Percentiles rank a stretch among this genome's conserved stretches.
Conservation (phyloP, 2,329 filamentous ascomycete genomes). For the Cryphonectria radicalis region DNA sequence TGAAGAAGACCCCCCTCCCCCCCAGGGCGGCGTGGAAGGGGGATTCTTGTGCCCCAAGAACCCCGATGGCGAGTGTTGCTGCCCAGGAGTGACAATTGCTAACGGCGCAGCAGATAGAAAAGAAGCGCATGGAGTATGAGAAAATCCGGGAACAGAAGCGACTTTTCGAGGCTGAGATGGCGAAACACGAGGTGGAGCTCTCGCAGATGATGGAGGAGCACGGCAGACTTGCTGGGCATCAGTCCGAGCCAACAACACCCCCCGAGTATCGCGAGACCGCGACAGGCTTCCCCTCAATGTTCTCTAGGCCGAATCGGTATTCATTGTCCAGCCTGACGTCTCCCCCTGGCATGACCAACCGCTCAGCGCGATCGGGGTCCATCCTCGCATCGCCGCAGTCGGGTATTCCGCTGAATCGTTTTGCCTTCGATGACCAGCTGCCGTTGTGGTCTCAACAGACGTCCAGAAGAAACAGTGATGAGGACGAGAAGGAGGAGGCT, state of each 20-base stretch:
- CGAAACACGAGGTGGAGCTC: slow-evolving; percentile 82
- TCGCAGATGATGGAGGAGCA: slow-evolving; percentile 84
- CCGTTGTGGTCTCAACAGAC: slow-evolving; percentile 85
- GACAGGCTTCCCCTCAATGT: slow-evolving; percentile 75
- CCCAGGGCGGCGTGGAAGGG: not conserved
- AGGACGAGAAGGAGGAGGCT: slow-evolving; percentile 82
- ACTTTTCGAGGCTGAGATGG: slow-evolving; percentile 90
- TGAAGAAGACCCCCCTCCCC: not conserved
- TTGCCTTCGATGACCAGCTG: slow-evolving; percentile 65
- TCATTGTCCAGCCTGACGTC: slow-evolving; percentile 87
- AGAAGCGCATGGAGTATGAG: slow-evolving; percentile 92
- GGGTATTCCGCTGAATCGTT: slow-evolving; percentile 59
- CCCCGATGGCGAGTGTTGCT: slow-evolving; percentile 26
- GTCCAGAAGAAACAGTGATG: slow-evolving; percentile 88
- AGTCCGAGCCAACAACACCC: slow-evolving; percentile 94
- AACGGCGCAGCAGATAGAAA: slow-evolving; percentile 70
- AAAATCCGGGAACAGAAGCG: slow-evolving; percentile 86
- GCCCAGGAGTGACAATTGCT: slow-evolving; percentile 15
- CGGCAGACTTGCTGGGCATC: slow-evolving; percentile 69
- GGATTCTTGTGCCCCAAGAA: slow-evolving; percentile 1
- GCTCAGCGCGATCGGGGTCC: slow-evolving; percentile 76
- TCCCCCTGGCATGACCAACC: slow-evolving; percentile 74
- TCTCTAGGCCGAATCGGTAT: slow-evolving; percentile 85
- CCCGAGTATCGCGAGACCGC: slow-evolving; percentile 82
- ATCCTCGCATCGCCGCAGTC: slow-evolving; percentile 79